Conservation (phyloP, 2,329 filamentous ascomycete species). For the Hymenoscyphus salicellus region DNA sequence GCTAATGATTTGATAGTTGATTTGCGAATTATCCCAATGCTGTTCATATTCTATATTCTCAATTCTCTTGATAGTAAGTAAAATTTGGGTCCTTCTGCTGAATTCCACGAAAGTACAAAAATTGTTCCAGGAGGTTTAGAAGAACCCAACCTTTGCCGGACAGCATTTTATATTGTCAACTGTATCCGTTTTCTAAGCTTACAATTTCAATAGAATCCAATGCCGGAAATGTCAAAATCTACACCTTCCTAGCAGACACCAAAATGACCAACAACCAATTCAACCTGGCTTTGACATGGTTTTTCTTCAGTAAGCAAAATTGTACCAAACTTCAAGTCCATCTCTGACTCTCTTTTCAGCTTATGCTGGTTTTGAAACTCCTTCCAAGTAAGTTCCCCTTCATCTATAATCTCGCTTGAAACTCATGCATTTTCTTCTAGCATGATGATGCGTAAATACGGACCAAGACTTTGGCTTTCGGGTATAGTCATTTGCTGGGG, state of each 20-base stretch:
- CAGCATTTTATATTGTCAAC: too few relatives aligned
- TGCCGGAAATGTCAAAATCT: slow-evolving; percentile 15
- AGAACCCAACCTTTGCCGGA: too few relatives aligned
- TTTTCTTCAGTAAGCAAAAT: slow-evolving; percentile 12
- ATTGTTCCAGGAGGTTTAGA: too few relatives aligned
- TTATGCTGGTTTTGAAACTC: background rate
- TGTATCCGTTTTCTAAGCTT: background rate
- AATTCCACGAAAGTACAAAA: background rate
- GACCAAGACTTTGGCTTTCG: slow-evolving; percentile 11
- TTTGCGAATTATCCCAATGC: slow-evolving; percentile 12
- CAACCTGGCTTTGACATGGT: slow-evolving; percentile 14
- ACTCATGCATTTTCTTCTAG: background rate
- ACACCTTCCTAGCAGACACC: slow-evolving; percentile 11
- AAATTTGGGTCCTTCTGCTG: background rate
- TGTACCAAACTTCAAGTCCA: background rate
- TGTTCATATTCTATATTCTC: slow-evolving; percentile 13
- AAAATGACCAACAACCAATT: slow-evolving; percentile 11
- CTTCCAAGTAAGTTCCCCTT: background rate
- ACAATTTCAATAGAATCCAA: slow-evolving; percentile 9
- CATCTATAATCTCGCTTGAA: background rate
- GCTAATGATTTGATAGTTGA: slow-evolving; percentile 2
- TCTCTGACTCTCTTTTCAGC: background rate
- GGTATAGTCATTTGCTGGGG: slow-evolving; percentile 12
- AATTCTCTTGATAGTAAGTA: slow-evolving; percentile 13
- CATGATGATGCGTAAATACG: slow-evolving; percentile 12